Evolutionary conservation across 2,329 filamentous ascomycete genomes (phyloP), one percentile per base, ranked within the genome.

Genomic region (Chrysosporium queenslandicum): DNA sequence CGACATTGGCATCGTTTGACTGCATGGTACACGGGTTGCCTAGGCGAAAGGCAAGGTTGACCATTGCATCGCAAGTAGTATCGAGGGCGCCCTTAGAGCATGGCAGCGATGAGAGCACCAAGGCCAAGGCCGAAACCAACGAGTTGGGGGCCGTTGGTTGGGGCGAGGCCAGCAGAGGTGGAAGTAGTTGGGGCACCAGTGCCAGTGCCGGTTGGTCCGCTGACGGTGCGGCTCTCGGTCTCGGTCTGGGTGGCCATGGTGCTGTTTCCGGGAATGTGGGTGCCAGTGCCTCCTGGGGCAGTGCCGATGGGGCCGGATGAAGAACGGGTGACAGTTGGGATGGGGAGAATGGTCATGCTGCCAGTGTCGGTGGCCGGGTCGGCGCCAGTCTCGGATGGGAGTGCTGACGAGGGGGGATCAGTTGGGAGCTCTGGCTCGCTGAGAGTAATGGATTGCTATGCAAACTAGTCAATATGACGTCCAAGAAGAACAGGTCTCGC

Each of bases 81-180:
- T 27, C 32, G 25, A 30, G 14, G 20, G 3, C 11, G 29, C 45
- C 37, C 52, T 67, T 68, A 73, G 58, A 73, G 60, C 56, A 74
- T 64, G 58, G 68, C 68, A 58, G 69, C 68, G 43, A 74, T 60
- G 46, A 69, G 64, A 61, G 70, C 71, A 57, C 70, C 72, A 20
- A 72, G 55, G n/a, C 63, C 61, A 47, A 71, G 60, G 36, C 64
- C 64, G 53, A 72, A 60, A 21, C 46, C 51, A 50, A 51, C 53
- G 14, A 45, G 52, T 37, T 49, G 48, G n/a, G 56, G 53, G 27
- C 47, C 57, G 41, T 48, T 53, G 29, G 58, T 46, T 42, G 48
- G 42, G 47, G 55, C 53, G 21, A 54, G 29, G 16, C 47, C 40
- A 16, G 34, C 46, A 27, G 55, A 54, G 30, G 43, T 21, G 18